These are phyloP conservation scores for Mortierella hygrophila DNA, from an alignment of 192 early-diverging fungal genomes.

Conservation along the genomic window DNA sequence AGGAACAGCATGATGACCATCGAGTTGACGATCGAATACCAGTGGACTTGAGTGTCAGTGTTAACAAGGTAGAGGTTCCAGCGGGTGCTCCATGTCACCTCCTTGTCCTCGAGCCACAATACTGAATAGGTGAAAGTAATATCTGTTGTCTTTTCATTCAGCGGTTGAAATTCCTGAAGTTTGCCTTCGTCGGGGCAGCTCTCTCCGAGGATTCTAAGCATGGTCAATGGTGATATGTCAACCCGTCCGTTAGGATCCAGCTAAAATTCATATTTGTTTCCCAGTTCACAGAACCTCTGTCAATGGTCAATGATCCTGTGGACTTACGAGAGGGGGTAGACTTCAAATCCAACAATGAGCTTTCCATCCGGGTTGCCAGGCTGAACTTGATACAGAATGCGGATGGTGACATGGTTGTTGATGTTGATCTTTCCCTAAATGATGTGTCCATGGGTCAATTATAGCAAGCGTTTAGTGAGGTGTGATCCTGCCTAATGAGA, in stretches of 20 bases:
- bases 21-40: constrained; percentile 77
- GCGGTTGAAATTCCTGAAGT: constrained; percentile 39
- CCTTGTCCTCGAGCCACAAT: constrained; percentile 68
- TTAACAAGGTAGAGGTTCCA: constrained; percentile 75
- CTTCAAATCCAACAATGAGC: constrained; percentile 75
- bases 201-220: background rate
- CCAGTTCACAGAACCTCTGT: too few relatives aligned
- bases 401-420: constrained; percentile 73
- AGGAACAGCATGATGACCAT: constrained; percentile 70
- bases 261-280: too few relatives aligned
- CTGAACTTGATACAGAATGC: constrained; percentile 65
- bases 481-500: background rate
- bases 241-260: background rate
- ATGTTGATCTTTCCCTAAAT: constrained; percentile 60
- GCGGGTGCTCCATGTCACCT: constrained; percentile 61
- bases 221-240: too few relatives aligned
- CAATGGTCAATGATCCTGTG: background rate
- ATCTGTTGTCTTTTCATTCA: constrained; percentile 19
- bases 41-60: constrained; percentile 67
- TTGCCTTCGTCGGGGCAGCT: background rate
- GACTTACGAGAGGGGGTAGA: constrained; percentile 70
- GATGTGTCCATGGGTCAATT: background rate
- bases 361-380: constrained; percentile 42
- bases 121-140: constrained; percentile 77
- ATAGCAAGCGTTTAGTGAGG: background rate